Conservation (phyloP, 352 stramenopile genomes). For the Phytophthora multivora region DNA sequence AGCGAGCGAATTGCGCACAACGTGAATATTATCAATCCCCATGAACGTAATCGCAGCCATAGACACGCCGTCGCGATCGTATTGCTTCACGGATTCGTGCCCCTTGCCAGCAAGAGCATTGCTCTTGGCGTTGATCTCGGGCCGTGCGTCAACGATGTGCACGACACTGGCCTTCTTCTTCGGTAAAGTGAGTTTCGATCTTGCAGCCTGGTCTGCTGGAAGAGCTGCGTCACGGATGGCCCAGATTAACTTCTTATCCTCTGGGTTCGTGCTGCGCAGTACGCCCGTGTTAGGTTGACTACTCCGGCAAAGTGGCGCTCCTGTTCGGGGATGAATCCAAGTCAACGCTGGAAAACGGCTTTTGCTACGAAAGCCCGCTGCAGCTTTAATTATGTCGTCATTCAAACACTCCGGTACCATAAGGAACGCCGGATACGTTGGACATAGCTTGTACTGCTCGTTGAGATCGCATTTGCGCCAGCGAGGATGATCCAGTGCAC, state of each 20-base stretch:
- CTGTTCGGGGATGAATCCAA: conserved; percentile 90
- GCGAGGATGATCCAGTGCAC: conserved; percentile 62
- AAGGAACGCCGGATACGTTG: conserved; percentile 74
- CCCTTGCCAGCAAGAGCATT: conserved; percentile 91
- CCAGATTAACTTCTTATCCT: conserved; percentile 92
- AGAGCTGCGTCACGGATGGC: conserved; percentile 83
- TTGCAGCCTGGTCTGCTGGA: conserved; percentile 40
- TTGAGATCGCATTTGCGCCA: conserved; percentile 72
- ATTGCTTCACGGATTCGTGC: conserved; percentile 89
- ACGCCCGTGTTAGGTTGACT: conserved; percentile 97
- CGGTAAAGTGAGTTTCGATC: conserved; percentile 30
- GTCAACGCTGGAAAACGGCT: conserved; percentile 84
- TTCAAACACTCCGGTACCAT: conserved; percentile 65
- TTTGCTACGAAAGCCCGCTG: conserved; percentile 77
- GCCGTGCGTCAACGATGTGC: conserved; percentile 91
- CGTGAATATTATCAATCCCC: conserved; percentile 90
- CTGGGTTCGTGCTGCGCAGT: conserved; percentile 89
- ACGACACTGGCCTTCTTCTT: conserved; percentile 82
- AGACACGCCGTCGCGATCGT: conserved; percentile 72
- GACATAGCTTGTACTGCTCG: conserved; percentile 71
- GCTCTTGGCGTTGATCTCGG: conserved; percentile 90
- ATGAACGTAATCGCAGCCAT: conserved; percentile 87
- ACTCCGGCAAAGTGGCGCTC: conserved; percentile 92
- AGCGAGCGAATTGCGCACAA: conserved; percentile 76
- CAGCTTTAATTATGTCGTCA: conserved; percentile 75